A percentile compares a stretch with the other conserved stretches of the same genome.
Conservation (phyloP, 345 rosid genomes). For the Lepidium aucheri region DNA sequence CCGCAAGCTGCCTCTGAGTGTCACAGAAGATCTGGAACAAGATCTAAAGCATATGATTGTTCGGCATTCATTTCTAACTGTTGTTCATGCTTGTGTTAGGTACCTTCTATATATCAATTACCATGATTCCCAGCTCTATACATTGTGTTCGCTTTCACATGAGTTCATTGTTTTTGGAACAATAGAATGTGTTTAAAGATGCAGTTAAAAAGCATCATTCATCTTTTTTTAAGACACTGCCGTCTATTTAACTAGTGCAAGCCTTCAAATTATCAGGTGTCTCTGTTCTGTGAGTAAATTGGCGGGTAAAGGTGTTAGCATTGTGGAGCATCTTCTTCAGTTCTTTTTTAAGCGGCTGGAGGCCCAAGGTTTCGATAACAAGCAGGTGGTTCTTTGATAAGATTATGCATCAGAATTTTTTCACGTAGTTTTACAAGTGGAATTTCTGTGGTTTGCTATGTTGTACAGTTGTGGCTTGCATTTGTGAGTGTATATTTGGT, state of each 20-base stretch:
- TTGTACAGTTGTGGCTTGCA: background rate
- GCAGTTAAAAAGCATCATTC: background rate
- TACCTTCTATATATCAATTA: constrained; percentile 32
- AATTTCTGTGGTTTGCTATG: constrained; percentile 1
- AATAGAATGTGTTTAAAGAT: constrained; percentile 7
- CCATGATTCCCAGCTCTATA: background rate
- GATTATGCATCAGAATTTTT: background rate
- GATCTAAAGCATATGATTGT: constrained; percentile 94
- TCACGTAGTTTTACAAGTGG: background rate
- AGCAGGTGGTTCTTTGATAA: constrained; percentile 52
- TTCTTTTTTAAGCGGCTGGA: constrained; percentile 83
- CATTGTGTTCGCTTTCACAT: background rate
- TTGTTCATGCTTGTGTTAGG: constrained; percentile 98
- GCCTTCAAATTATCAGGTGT: constrained; percentile 48
- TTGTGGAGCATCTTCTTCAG: constrained; percentile 78
- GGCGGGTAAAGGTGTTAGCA: constrained; percentile 61
- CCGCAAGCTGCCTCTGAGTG: constrained; percentile 67
- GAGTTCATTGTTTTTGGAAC: constrained; percentile 1
- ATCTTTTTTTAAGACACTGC: background rate
- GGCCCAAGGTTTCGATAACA: constrained; percentile 56
- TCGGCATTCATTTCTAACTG: constrained; percentile 91
- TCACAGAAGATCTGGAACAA: constrained; percentile 88
- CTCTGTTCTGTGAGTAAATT: constrained; percentile 79
- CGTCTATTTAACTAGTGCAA: constrained; percentile 5
- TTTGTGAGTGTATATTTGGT: constrained; percentile 8